A percentile compares a stretch with the other conserved stretches of the same genome.
phyloP scores from a whole-genome alignment of 108 stramenopile species.

The Pelagomonas calceolata region DNA sequence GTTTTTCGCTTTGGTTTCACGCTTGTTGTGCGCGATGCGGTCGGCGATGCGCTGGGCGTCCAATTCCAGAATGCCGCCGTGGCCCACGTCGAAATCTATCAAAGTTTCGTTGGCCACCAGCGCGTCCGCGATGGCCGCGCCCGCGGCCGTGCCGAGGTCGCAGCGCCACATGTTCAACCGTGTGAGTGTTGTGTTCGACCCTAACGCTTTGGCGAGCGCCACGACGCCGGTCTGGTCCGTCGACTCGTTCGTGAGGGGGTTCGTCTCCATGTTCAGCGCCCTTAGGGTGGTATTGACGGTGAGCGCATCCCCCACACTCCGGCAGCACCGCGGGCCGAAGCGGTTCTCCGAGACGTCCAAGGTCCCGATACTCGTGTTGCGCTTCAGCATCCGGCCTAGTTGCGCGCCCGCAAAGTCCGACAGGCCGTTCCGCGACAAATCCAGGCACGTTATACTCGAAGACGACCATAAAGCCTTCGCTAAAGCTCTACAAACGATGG shows the following conservation, averaged over 20 bases:
- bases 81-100: constrained; percentile 25
- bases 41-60: not conserved
- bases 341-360: constrained; percentile 31
- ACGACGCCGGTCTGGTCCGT: constrained; percentile 19
- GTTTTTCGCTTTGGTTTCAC: not conserved
- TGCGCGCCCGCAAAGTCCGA: constrained; percentile 22
- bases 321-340: constrained; percentile 17
- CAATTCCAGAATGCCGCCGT: constrained; percentile 7
- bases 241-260: constrained; percentile 15
- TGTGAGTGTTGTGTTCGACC: constrained; percentile 11
- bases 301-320: constrained; percentile 22
- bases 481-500: constrained; percentile 12
- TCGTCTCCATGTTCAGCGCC: constrained; percentile 22
- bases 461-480: constrained; percentile 25
- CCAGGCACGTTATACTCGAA: constrained; percentile 13
- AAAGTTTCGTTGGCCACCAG: constrained; percentile 19
- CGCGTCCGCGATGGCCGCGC: constrained; percentile 17
- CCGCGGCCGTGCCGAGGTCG: constrained; percentile 21
- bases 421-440: constrained; percentile 26
- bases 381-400: constrained; percentile 12
- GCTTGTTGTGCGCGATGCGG: not conserved
- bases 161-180: constrained; percentile 32
- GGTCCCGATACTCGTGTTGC: constrained; percentile 10
- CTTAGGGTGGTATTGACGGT: constrained; percentile 12
- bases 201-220: constrained; percentile 19